A percentile compares a stretch with the other conserved stretches of the same genome.
Conservation (phyloP, 2,329 filamentous ascomycete genomes). For the Kalmusia sp. region DNA sequence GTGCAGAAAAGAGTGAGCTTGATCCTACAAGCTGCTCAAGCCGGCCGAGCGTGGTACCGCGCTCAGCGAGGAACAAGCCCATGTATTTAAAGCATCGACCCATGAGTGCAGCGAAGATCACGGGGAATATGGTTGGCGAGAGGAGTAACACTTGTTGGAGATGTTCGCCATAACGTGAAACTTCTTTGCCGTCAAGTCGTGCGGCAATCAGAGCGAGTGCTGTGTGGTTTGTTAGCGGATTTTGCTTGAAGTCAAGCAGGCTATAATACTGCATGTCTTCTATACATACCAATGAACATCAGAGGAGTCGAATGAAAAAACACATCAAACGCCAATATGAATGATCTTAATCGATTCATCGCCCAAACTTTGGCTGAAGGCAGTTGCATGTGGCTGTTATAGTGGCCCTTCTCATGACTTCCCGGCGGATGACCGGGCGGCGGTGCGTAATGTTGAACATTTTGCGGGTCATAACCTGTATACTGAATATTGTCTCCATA, state of each 20-base stretch:
- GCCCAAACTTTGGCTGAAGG: conserved; percentile 24
- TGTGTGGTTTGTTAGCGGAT: conserved; percentile 7
- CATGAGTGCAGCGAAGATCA: conserved; percentile 40
- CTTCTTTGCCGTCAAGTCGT: conserved; percentile 24
- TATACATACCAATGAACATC: conserved; percentile 31
- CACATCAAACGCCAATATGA: conserved; percentile 29
- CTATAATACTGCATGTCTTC: neutral
- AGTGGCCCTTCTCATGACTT: neutral
- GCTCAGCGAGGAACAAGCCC: conserved; percentile 34
- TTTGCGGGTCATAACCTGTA: neutral
- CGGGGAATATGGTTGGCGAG: conserved; percentile 37
- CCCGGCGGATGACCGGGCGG: neutral
- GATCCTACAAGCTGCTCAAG: conserved; percentile 38
- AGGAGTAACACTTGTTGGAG: conserved; percentile 27
- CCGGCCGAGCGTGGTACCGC: conserved; percentile 38
- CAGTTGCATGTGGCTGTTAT: conserved; percentile 19
- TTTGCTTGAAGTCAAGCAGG: conserved; percentile 10
- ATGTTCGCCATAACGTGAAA: conserved; percentile 20
- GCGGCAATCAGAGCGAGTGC: conserved; percentile 33
- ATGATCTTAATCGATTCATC: conserved; percentile 26
- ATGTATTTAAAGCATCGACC: conserved; percentile 34
- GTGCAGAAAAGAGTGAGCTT: conserved; percentile 36
- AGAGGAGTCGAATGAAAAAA: conserved; percentile 33
- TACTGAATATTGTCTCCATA: neutral
- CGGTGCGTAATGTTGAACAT: neutral